These are phyloP conservation scores for Allantophomopsis cytisporea DNA, from an alignment of 2,329 filamentous ascomycete genomes.

Conservation along the genomic window DNA sequence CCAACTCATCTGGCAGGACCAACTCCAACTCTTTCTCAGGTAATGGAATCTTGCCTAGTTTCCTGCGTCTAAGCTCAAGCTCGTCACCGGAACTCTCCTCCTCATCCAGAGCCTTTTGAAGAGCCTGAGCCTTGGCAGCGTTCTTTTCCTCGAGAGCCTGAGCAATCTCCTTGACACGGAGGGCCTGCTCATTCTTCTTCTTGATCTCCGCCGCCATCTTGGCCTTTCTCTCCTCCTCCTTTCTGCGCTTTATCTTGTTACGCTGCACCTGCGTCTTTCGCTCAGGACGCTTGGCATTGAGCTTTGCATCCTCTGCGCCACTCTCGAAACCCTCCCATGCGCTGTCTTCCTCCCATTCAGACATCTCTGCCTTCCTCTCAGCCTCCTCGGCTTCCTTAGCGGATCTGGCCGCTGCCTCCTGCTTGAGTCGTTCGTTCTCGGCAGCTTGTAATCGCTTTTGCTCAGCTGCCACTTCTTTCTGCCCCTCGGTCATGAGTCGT, in stretches of 20 bases:
- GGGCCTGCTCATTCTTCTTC: constrained; percentile 57
- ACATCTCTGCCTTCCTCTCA: constrained; percentile 49
- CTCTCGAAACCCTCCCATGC: constrained; percentile 88
- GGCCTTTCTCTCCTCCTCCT: constrained; percentile 67
- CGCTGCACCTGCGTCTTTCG: constrained; percentile 78
- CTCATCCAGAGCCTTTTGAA: constrained; percentile 31
- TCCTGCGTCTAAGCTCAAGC: constrained; percentile 51
- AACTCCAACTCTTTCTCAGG: constrained; percentile 73
- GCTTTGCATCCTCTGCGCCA: constrained; percentile 52
- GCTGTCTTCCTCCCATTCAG: constrained; percentile 73
- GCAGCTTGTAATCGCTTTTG: constrained; percentile 55
- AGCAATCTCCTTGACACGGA: constrained; percentile 58
- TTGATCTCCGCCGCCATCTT: constrained; percentile 68
- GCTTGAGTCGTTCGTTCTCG: constrained; percentile 50
- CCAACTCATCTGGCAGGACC: constrained; percentile 68
- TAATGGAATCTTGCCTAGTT: constrained; percentile 59
- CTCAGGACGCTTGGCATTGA: constrained; percentile 62
- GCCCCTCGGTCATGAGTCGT: constrained; percentile 59
- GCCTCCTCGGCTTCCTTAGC: constrained; percentile 65
- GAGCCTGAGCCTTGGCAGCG: constrained; percentile 26
- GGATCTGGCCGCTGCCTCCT: constrained; percentile 55
- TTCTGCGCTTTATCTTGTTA: constrained; percentile 79
- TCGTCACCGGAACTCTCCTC: constrained; percentile 44
- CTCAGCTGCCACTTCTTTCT: constrained; percentile 69
- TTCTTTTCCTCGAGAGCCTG: constrained; percentile 49